Evolutionary conservation across 202 grass and related monocot species (phyloP).

Genomic region (Carex arenaria): DNA sequence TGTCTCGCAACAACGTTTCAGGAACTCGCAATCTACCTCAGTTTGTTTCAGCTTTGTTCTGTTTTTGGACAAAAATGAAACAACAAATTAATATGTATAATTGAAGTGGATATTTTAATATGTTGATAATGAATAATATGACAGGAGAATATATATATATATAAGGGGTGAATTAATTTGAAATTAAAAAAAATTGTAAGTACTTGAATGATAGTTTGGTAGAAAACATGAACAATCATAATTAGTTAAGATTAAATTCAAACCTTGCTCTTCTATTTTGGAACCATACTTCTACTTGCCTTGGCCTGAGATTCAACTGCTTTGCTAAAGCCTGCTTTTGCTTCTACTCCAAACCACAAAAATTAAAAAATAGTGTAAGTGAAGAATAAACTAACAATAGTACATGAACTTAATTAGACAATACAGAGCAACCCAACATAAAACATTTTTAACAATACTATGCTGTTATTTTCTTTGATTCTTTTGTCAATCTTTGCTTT

Average conservation of each 20-base stretch:
- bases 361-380: slow-evolving; percentile 13
- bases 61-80: neutral
- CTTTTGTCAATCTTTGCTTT: neutral
- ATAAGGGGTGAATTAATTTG: neutral
- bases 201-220: neutral
- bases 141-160: neutral
- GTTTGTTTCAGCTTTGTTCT: slow-evolving; percentile 98
- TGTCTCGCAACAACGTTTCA: slow-evolving; percentile 82
- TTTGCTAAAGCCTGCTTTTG: slow-evolving; percentile 87
- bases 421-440: neutral
- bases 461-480: neutral
- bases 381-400: neutral
- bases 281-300: slow-evolving; percentile 99
- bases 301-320: slow-evolving; percentile 79
- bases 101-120: neutral
- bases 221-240: neutral
- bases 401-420: neutral
- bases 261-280: slow-evolving; percentile 92
- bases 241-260: slow-evolving; percentile 17
- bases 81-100: neutral
- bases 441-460: neutral
- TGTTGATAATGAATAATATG: neutral
- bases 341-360: slow-evolving; percentile 57
- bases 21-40: slow-evolving; percentile 85
- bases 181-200: neutral